Percentiles rank a stretch among this genome's conserved stretches.
Evolutionary conservation across 352 stramenopile genomes (phyloP).

Genomic region (Globisporangium heterothallicum): DNA sequence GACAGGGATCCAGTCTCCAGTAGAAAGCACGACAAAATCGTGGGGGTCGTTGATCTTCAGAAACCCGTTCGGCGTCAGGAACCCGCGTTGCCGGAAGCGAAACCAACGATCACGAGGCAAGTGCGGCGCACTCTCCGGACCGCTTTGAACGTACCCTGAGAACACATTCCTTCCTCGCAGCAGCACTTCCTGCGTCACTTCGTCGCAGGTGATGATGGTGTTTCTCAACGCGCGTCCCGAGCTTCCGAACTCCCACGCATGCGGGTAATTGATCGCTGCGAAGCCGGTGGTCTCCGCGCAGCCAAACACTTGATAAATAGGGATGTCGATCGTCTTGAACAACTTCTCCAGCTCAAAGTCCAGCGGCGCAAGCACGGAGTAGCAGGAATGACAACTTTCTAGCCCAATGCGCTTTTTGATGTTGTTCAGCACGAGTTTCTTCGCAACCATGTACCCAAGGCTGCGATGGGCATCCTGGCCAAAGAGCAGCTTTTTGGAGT

Average conservation of each 20-base stretch:
- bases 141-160: conserved; percentile 47
- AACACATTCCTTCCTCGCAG: conserved; percentile 70
- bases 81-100: conserved; percentile 44
- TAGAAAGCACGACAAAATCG: conserved; percentile 70
- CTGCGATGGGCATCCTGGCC: conserved; percentile 40
- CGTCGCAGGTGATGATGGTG: conserved; percentile 59
- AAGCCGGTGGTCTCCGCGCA: conserved; percentile 65
- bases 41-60: conserved; percentile 63
- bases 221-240: conserved; percentile 48
- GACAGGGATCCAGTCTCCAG: conserved; percentile 67
- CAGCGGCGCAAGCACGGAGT: conserved; percentile 67
- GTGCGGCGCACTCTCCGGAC: conserved; percentile 15
- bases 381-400: conserved; percentile 68
- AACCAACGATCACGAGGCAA: conserved; percentile 42
- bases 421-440: conserved; percentile 69
- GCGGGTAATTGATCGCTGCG: conserved; percentile 61
- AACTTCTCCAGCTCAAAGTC: conserved; percentile 78
- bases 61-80: conserved; percentile 67
- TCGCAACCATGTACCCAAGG: conserved; percentile 74
- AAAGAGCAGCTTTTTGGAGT: conserved; percentile 75
- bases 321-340: conserved; percentile 80
- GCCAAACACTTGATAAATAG: conserved; percentile 76
- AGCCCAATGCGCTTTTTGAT: conserved; percentile 80
- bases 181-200: conserved; percentile 56
- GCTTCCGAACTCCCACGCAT: conserved; percentile 70